Base-by-base conservation (phyloP, 139 green algal species). In the Diplosphaera chodatii region DNA sequence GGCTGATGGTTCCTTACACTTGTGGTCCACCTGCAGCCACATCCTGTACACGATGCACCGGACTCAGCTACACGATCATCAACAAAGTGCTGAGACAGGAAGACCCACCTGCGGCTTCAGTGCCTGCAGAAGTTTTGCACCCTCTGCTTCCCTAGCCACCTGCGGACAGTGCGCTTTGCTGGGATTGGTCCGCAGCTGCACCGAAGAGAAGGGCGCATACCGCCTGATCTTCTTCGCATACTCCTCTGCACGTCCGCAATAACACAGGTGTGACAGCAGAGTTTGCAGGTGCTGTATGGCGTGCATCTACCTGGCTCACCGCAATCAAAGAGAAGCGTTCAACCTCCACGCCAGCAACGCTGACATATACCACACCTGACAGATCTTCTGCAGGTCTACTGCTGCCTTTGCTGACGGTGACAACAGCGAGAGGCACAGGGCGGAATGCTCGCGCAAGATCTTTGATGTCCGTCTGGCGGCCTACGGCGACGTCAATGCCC, bases 141-240 rank as follows among this genome's bases (percentile, higher is more conserved):
- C 70, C 55, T 84, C 74, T 23, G 77, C 48, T 29, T 72, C 16
- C 20, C 78, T 67, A 3, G 80, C 77, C 32, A 82, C 69, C 1
- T 56, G 25, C 8, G 80, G 63, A n/a, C 78, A 69, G 27, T 72
- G 68, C 15, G 78, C 74, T 27, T 88, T 88, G 18, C 79, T 77
- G 4, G 86, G 84, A 70, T 91, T 91, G 20, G 83, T 79, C 64
- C 86, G 86, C 4, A 65, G 59, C 25, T 65, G 59, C 4, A 13
- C 2, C 25, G n/a, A 4, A 15, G 59, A 33, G 27, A 65, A 22
- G 4, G 8, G 37, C 25, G 66, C 71, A 48, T 80, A 79, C 2
- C 84, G 71, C 66, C 62, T 29, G 27, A 87, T 27, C 73, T 91
- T 90, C 8, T 70, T 76, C 0, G 72, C n/a, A 63, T 82, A 86